A percentile compares a stretch with the other conserved stretches of the same genome.
phyloP scores from a whole-genome alignment of 108 stramenopile species.

The Nitzschia sp. region DNA sequence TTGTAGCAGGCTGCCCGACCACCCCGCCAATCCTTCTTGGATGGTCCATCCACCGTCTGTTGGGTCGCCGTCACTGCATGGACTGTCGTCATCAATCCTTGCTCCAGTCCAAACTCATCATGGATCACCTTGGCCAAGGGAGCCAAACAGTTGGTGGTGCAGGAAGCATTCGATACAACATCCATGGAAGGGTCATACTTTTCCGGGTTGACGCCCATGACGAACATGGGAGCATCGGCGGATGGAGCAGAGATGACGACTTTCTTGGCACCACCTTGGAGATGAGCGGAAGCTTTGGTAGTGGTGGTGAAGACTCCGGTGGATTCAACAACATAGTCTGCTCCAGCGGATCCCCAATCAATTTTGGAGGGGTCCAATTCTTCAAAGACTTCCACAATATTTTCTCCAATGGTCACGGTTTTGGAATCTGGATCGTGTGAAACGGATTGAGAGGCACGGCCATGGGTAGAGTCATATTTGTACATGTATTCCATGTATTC shows the following conservation, averaged over 20 bases:
- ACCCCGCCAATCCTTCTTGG: constrained; percentile 98
- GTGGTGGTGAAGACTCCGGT: constrained; percentile 93
- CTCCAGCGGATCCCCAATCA: constrained; percentile 89
- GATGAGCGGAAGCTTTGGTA: constrained; percentile 82
- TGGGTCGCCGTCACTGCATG: constrained; percentile 99
- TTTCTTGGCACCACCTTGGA: constrained; percentile 96
- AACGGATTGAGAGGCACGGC: constrained; percentile 69
- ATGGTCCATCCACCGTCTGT: constrained; percentile 96
- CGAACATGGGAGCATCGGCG: constrained; percentile 97
- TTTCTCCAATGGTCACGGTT: constrained; percentile 67
- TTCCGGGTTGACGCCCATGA: constrained; percentile 95
- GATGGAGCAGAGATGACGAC: constrained; percentile 97
- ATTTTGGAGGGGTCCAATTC: constrained; percentile 95
- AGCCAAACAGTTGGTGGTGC: constrained; percentile 99
- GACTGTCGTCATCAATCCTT: constrained; percentile 98
- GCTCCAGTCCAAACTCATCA: constrained; percentile 95
- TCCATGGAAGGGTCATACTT: constrained; percentile 88
- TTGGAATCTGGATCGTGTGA: constrained; percentile 60
- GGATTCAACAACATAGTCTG: constrained; percentile 95
- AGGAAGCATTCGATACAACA: constrained; percentile 98
- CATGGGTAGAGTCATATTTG: constrained; percentile 95
- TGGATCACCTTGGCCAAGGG: constrained; percentile 98
- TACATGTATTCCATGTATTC: constrained; percentile 93
- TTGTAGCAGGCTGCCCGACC: constrained; percentile 98
- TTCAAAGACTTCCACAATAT: constrained; percentile 85